A percentile compares a stretch with the other conserved stretches of the same genome.
These are phyloP conservation scores for Penicillium silybi DNA, from an alignment of 495 filamentous ascomycete species.

Conservation along the genomic window DNA sequence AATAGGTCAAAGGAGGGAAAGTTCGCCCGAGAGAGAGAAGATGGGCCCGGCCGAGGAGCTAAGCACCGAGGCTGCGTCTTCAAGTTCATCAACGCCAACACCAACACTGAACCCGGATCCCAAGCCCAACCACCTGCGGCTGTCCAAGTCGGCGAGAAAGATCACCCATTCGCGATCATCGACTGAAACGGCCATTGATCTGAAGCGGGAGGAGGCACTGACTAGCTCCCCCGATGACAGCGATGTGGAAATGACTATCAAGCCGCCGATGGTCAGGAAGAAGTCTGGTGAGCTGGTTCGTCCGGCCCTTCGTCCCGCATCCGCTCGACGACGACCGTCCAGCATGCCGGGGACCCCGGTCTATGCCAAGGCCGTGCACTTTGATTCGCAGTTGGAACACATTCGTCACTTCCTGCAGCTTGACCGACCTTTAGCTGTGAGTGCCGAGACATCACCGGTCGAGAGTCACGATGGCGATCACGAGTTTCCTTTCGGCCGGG, in stretches of 20 bases:
- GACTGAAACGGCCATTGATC: constrained; percentile 67
- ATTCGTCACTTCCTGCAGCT: constrained; percentile 92
- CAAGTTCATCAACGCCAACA: constrained; percentile 14
- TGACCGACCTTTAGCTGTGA: constrained; percentile 90
- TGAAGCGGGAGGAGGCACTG: constrained; percentile 50
- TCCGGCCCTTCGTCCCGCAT: constrained; percentile 78
- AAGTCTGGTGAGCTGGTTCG: constrained; percentile 97
- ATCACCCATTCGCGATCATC: constrained; percentile 76
- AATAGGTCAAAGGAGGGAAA: constrained; percentile 63
- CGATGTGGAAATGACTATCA: constrained; percentile 50
- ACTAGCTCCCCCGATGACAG: constrained; percentile 62
- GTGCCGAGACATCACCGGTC: constrained; percentile 89
- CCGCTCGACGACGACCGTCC: constrained; percentile 69
- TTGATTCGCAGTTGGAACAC: constrained; percentile 90
- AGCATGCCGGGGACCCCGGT: constrained; percentile 98
- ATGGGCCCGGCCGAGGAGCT: constrained; percentile 35
- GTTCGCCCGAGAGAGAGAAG: constrained; percentile 53
- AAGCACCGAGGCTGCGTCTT: constrained; percentile 32
- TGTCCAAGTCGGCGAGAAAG: constrained; percentile 57
- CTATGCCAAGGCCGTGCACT: constrained; percentile 92
- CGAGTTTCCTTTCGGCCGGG: constrained; percentile 80
- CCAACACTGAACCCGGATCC: constrained; percentile 3
- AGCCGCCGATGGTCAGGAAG: constrained; percentile 89
- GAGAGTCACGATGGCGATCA: constrained; percentile 75
- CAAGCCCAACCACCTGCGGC: constrained; percentile 29